phyloP scores from a whole-genome alignment of 257 asterid genomes.

The Salvia rosmarinus region DNA sequence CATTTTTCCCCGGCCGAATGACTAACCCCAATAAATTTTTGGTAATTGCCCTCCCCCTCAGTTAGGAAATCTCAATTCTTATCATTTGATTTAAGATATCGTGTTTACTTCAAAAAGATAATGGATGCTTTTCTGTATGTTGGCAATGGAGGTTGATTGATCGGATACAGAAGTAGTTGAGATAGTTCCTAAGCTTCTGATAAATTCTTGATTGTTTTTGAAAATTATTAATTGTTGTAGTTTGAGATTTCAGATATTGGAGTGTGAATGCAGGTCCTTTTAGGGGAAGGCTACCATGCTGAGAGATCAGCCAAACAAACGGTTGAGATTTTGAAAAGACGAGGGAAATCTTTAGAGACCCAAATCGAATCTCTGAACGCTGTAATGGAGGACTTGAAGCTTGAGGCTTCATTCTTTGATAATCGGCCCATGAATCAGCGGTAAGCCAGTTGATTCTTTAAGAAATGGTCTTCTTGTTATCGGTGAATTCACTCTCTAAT shows the following conservation, averaged over 20 bases:
- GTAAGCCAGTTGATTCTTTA: conserved; percentile 49
- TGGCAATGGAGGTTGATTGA: neutral
- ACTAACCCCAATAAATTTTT: conserved; percentile 84
- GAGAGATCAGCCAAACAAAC: conserved; percentile 92
- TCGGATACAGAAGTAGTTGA: neutral
- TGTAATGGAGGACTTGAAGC: conserved; percentile 75
- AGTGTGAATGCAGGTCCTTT: conserved; percentile 62
- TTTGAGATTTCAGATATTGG: conserved; percentile 30
- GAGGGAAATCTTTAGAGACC: conserved; percentile 66
- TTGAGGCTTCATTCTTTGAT: conserved; percentile 79
- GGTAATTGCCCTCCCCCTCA: conserved; percentile 47
- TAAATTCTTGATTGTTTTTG: neutral
- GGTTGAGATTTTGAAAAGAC: conserved; percentile 71
- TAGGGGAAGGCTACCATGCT: conserved; percentile 86
- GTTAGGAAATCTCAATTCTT: neutral
- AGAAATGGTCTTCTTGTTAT: conserved; percentile 6
- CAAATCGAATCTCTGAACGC: conserved; percentile 78
- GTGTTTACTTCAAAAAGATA: neutral
- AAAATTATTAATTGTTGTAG: neutral
- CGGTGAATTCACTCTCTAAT: conserved; percentile 19
- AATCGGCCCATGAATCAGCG: conserved; percentile 70
- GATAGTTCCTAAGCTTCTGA: neutral
- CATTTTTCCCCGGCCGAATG: conserved; percentile 85
- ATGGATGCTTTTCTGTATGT: conserved; percentile 15
- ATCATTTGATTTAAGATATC: neutral